These are phyloP conservation scores for Rubroshorea leprosula DNA, from an alignment of 345 rosid genomes.

Conservation along the genomic window DNA sequence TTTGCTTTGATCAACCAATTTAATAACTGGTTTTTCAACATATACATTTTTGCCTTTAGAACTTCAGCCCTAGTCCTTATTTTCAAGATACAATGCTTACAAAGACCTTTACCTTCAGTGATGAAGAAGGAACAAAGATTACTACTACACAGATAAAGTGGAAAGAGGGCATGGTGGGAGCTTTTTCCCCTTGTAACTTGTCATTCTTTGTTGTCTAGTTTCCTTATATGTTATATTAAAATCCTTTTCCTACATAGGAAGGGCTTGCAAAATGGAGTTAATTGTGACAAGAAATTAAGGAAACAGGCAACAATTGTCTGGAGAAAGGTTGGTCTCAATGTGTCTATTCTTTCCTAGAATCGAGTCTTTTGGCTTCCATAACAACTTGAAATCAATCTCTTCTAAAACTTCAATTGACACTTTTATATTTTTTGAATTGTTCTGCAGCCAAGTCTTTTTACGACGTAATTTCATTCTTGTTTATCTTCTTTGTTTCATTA, in stretches of 20 bases:
- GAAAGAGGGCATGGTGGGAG: constrained; percentile 81
- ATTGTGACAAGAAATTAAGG: constrained; percentile 81
- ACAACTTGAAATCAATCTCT: neutral
- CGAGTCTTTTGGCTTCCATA: neutral
- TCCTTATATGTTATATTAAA: constrained; percentile 12
- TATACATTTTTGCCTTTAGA: constrained; percentile 28
- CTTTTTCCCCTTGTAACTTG: neutral
- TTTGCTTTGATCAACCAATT: neutral
- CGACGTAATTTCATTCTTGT: too few species aligned
- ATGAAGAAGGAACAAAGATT: constrained; percentile 78
- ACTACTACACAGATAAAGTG: constrained; percentile 76
- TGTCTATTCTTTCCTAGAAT: neutral
- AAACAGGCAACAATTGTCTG: constrained; percentile 62
- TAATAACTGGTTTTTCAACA: constrained; percentile 2
- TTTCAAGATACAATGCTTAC: constrained; percentile 79
- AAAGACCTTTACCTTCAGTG: constrained; percentile 73
- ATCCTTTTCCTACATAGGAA: constrained; percentile 25
- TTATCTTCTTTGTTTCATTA: too few species aligned
- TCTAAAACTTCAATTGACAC: neutral
- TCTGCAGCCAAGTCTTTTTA: too few species aligned
- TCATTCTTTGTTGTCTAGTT: neutral
- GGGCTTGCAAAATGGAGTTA: constrained; percentile 83
- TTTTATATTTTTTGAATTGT: too few species aligned
- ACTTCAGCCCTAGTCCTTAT: constrained; percentile 71
- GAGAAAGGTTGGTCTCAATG: constrained; percentile 61